phyloP scores from a whole-genome alignment of 495 filamentous ascomycete genomes.

The Mytilinidion resinicola region DNA sequence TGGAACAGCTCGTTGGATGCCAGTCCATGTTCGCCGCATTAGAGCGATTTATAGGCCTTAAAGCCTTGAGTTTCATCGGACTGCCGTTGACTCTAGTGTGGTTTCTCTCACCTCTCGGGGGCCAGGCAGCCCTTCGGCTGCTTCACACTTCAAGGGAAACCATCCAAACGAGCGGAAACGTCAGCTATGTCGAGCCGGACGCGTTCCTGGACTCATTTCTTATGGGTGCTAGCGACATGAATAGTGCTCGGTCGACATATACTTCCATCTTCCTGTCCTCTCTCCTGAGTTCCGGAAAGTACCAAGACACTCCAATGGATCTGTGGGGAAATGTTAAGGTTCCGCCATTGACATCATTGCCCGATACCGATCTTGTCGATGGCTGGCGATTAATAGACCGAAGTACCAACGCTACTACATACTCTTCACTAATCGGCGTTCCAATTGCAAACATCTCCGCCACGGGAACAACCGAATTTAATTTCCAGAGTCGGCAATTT shows the following conservation, averaged over 20 bases:
- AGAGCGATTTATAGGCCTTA: slow-evolving; percentile 9
- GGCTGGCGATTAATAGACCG: slow-evolving; percentile 1
- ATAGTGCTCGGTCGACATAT: slow-evolving; percentile 13
- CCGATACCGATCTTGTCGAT: background rate
- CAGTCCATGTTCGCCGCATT: slow-evolving; percentile 16
- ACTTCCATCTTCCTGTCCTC: slow-evolving; percentile 16
- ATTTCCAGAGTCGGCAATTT: slow-evolving; percentile 5
- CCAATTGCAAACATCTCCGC: slow-evolving; percentile 1
- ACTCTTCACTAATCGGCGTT: slow-evolving; percentile 13
- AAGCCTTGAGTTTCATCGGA: slow-evolving; percentile 11
- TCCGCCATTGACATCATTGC: slow-evolving; percentile 5
- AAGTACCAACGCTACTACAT: slow-evolving; percentile 4
- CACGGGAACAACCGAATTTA: background rate
- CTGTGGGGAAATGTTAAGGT: slow-evolving; percentile 24
- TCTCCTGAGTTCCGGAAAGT: slow-evolving; percentile 10
- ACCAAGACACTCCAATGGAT: slow-evolving; percentile 15
- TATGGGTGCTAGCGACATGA: slow-evolving; percentile 10
- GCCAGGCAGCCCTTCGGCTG: slow-evolving; percentile 20
- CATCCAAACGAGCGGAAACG: background rate
- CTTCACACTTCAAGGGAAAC: background rate
- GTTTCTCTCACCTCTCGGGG: slow-evolving; percentile 17
- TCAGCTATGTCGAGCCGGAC: slow-evolving; percentile 7
- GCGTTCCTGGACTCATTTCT: slow-evolving; percentile 4
- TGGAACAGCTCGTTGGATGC: slow-evolving; percentile 21
- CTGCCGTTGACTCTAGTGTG: slow-evolving; percentile 9